Evolutionary conservation across 345 rosid genomes (phyloP).

Genomic region (Populus pruinosa): DNA sequence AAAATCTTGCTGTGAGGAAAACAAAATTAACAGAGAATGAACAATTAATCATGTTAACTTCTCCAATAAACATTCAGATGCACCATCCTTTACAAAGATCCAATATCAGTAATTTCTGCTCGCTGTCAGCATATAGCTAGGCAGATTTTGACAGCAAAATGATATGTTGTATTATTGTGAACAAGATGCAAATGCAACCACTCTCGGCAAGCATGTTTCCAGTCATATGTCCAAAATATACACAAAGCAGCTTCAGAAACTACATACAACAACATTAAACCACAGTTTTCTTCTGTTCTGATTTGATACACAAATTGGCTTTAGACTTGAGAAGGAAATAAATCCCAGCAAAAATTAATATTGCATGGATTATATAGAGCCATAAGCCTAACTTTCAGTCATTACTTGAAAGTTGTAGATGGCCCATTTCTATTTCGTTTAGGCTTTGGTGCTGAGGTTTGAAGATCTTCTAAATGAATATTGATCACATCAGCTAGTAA

Average conservation of each 20-base stretch:
- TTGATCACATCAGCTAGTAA: neutral
- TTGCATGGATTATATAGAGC: neutral
- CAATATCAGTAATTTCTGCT: neutral
- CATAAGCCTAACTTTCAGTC: neutral
- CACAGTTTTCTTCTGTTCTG: neutral
- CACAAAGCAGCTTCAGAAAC: neutral
- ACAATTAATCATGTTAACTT: neutral
- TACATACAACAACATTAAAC: neutral
- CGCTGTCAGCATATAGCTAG: neutral
- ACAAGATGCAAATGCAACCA: neutral
- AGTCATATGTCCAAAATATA: neutral
- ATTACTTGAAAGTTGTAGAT: neutral
- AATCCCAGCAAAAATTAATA: neutral
- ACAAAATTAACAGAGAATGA: neutral
- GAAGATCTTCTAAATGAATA: neutral
- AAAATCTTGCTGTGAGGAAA: conserved; percentile 60
- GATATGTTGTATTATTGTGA: neutral
- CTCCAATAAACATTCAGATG: neutral
- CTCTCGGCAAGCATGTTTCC: neutral
- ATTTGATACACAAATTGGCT: neutral
- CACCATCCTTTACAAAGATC: neutral
- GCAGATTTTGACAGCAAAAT: neutral
- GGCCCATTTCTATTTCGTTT: neutral
- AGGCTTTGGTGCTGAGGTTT: neutral
- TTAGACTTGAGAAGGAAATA: neutral